These are phyloP conservation scores for Blastocystis sp. DNA, from an alignment of 352 stramenopile species.

Conservation along the genomic window DNA sequence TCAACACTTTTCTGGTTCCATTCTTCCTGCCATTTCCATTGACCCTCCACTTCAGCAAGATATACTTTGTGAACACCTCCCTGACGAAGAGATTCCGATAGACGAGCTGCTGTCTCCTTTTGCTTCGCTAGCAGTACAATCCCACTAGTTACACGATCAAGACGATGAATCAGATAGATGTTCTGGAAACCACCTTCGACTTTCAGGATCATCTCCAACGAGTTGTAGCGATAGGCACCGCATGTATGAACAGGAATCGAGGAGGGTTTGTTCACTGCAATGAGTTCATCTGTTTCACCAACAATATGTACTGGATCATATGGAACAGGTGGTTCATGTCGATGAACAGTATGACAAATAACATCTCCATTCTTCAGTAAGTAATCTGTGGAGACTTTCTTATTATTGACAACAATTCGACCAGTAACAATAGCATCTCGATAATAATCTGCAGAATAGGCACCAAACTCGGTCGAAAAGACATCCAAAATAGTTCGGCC, in stretches of 20 bases:
- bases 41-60: slow-evolving; percentile 14
- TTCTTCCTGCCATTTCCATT: not conserved
- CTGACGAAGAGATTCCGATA: not conserved
- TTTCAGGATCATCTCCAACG: slow-evolving; percentile 49
- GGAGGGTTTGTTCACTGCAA: slow-evolving; percentile 49
- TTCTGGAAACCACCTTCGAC: not conserved
- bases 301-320: slow-evolving; percentile 19
- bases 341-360: slow-evolving; percentile 52
- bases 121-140: slow-evolving; percentile 28
- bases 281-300: slow-evolving; percentile 45
- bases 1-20: not conserved
- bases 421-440: slow-evolving; percentile 37
- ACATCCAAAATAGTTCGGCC: slow-evolving; percentile 41
- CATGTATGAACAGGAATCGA: slow-evolving; percentile 54
- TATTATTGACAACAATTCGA: slow-evolving; percentile 44
- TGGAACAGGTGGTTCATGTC: slow-evolving; percentile 55
- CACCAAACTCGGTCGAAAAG: slow-evolving; percentile 49
- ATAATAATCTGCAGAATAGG: slow-evolving; percentile 60
- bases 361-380: slow-evolving; percentile 53
- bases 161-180: slow-evolving; percentile 56
- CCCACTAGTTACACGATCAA: slow-evolving; percentile 56
- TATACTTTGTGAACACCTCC: slow-evolving; percentile 50
- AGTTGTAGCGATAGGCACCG: slow-evolving; percentile 53
- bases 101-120: not conserved
- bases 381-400: not conserved